phyloP scores from a whole-genome alignment of 2,329 filamentous ascomycete genomes.

The Shiraia sp. region DNA sequence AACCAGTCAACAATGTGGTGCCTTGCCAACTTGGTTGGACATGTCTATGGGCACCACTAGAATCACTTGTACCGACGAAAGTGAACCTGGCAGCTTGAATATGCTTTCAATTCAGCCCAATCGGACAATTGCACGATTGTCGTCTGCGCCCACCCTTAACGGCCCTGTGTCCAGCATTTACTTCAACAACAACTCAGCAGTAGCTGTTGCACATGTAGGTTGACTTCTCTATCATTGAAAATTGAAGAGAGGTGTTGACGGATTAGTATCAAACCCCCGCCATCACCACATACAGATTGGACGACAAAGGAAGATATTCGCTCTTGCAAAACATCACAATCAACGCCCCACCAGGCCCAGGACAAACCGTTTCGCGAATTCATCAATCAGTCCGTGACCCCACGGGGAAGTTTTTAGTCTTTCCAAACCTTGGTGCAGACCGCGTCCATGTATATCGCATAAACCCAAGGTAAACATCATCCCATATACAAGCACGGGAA shows the following conservation, averaged over 20 bases:
- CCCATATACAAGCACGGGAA: too few species aligned
- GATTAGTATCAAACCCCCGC: slow-evolving; percentile 43
- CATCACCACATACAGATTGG: slow-evolving; percentile 38
- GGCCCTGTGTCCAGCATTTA: slow-evolving; percentile 49
- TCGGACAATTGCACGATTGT: slow-evolving; percentile 44
- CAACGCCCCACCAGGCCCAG: slow-evolving; percentile 40
- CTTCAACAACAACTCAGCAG: slow-evolving; percentile 45
- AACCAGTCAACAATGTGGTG: slow-evolving; percentile 54
- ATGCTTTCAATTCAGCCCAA: slow-evolving; percentile 36
- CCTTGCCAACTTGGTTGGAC: slow-evolving; percentile 64
- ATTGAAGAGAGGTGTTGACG: background rate
- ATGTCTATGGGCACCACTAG: slow-evolving; percentile 55
- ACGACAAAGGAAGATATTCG: slow-evolving; percentile 10
- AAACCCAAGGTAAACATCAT: slow-evolving; percentile 32
- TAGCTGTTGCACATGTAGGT: slow-evolving; percentile 40
- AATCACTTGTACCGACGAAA: slow-evolving; percentile 67
- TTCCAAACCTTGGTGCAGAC: slow-evolving; percentile 70
- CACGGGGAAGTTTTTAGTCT: slow-evolving; percentile 63
- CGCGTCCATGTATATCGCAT: slow-evolving; percentile 63
- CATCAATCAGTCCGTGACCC: slow-evolving; percentile 70
- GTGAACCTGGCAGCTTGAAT: slow-evolving; percentile 53
- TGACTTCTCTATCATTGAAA: background rate
- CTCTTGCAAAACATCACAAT: slow-evolving; percentile 49
- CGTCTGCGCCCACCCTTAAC: slow-evolving; percentile 38
- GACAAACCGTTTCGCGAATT: slow-evolving; percentile 38